These are phyloP conservation scores for Phaeotremella skinneri DNA, from an alignment of 768 basidiomycete species.

Conservation along the genomic window DNA sequence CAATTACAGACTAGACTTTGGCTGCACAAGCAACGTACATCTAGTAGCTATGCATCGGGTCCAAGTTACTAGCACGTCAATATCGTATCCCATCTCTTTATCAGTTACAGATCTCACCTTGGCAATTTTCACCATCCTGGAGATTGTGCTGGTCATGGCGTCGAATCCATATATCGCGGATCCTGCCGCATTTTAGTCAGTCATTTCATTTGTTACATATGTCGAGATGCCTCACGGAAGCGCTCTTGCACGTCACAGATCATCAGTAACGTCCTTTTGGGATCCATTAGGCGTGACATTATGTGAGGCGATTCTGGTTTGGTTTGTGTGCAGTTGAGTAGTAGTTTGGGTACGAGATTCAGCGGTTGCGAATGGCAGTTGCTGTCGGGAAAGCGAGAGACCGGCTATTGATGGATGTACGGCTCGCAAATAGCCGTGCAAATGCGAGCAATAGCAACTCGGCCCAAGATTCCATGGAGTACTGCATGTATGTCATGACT, in stretches of 20 bases:
- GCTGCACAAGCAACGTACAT: constrained; percentile 8
- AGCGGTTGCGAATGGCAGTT: no score
- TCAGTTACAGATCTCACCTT: constrained; percentile 56
- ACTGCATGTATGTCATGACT: no score
- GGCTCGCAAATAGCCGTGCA: no score
- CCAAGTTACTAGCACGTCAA: no score
- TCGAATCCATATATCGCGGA: constrained; percentile 66
- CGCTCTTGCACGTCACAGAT: constrained; percentile 79
- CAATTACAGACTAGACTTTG: constrained; percentile 37
- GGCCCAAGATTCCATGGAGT: no score
- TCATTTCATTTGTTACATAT: not conserved
- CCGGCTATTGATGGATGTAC: not conserved
- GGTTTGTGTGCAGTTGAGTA: no score
- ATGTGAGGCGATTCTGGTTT: constrained; percentile 6
- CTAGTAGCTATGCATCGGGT: constrained; percentile 12
- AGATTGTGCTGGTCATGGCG: constrained; percentile 65
- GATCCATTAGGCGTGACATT: not conserved
- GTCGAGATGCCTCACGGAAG: constrained; percentile 59
- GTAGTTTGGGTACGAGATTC: no score
- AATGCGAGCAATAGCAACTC: no score
- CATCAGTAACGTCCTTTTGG: constrained; percentile 58
- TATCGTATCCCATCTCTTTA: not conserved
- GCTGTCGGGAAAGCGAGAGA: no score
- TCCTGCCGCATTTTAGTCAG: constrained; percentile 33
- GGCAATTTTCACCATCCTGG: constrained; percentile 74